Evolutionary conservation across 2,329 filamentous ascomycete genomes (phyloP), one percentile per base, ranked within the genome.

Genomic region (Claviceps arundinis): DNA sequence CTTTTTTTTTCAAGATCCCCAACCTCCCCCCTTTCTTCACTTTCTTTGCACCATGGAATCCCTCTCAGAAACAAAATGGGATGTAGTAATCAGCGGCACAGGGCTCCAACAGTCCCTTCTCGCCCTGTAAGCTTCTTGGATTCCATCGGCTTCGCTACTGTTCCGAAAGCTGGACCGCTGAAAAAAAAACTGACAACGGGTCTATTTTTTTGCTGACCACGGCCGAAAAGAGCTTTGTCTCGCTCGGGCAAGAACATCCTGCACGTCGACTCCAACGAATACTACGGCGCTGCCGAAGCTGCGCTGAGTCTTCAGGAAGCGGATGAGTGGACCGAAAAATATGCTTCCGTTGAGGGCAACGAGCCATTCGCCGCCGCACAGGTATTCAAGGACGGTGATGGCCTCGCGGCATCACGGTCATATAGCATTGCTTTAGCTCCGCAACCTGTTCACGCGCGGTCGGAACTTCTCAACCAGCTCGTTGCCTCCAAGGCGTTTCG

Each of bases 221-320:
- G 42, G 16, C 52, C 57, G 19, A 38, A 65, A 77, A 97, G 91
- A 77, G 86, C 91, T 62, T 78, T 97, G 61, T 97, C 91, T 59
- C 85, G 90, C 64, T 95, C 89, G 56, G 84, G 83, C 65, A 95
- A 95, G 75, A 93, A 88, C 62, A 80, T 96, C 58, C 78, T 97
- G 55, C 91, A 97, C 66, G 73, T 96, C 65, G 91, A 97, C 65
- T 78, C 80, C 57, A 90, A 95, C 70, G 76, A 82, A 56, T 95
- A 88, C 68, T 97, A 97, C 70, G 91, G 91, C 61, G 87, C 86
- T 50, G 67, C 83, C 41, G 89, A 95, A 64, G 89, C 91, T 56
- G 88, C 89, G 2, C 79, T 97, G 58, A 93, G 83, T 67, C 73
- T 96, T 38, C 78, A 87, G 56, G 91, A 96, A 65, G 83, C 81